Evolutionary conservation across 2,329 filamentous ascomycete genomes (phyloP), one percentile per base, ranked within the genome.

Genomic region (Cryoendolithus antarcticus): DNA sequence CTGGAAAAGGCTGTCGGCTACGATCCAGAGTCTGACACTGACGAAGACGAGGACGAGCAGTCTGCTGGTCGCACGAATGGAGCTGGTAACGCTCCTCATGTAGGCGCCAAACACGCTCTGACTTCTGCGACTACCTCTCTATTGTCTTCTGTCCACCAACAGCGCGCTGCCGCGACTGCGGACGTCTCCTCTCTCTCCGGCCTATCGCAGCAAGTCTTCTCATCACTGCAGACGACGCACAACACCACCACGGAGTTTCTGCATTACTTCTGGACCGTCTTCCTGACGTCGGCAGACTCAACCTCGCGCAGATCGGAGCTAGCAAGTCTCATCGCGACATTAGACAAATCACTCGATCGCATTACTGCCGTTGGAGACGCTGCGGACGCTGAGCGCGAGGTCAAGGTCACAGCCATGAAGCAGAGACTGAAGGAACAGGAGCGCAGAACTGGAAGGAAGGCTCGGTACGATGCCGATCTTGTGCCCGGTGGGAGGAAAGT

Each of bases 261-360:
- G n/a, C 84, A 89, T 52, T 93, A 96, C 59, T 98, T 98, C 65
- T 98, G 89, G 89, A 74, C 76, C 28, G 78, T 88, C 0, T 98
- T 93, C 55, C 71, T 93, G 19, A 21, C 19, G 19, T 95, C 88
- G 0, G 89, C 88, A 9, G 85, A 95, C 55, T 65, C 83, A 1
- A 21, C 19, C 19, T 48, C 52, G 3, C 79, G 85, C 28, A 84
- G 85, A 1, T 71, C 71, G 32, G 89, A 98, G 61, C 71, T 95
- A 9, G 77, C 79, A 5, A 86, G 83, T 45, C 71, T 95, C 34
- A 78, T 82, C 6, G 84, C 93, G 57, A 89, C 86, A 8, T 70
- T 98, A 9, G 74, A 76, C 43, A 76, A 81, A 43, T 89, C 86
- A 0, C 69, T 79, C 40, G 75, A 81, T 43, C 77, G 91, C 21